Evolutionary conservation across 2,329 filamentous ascomycete species (phyloP).

Genomic region (Trichoderma sp.): DNA sequence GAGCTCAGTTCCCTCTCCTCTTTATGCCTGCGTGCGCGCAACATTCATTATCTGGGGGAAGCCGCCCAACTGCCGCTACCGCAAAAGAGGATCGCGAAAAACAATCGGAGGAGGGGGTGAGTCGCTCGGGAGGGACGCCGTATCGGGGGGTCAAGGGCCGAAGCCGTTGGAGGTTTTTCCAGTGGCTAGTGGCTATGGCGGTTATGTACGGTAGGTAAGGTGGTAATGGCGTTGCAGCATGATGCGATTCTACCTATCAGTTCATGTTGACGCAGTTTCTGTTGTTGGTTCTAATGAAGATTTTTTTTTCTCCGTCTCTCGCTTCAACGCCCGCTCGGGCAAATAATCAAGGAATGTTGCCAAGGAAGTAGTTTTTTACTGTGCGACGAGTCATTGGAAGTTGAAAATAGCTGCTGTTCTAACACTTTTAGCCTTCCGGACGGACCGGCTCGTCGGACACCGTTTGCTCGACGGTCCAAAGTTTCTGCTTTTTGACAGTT

Average conservation of each 20-base stretch:
- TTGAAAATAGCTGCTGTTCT: not conserved
- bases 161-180: not conserved
- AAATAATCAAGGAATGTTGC: not conserved
- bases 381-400: not conserved
- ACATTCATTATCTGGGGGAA: not conserved
- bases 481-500: not conserved
- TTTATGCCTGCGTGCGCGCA: not conserved
- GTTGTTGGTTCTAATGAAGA: not conserved
- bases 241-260: not conserved
- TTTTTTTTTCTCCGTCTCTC: not conserved
- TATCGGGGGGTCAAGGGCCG: not conserved
- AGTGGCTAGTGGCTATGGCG: not conserved
- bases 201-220: not conserved
- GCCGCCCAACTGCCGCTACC: constrained; percentile 1
- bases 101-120: not conserved
- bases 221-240: not conserved
- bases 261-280: not conserved
- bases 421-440: constrained; percentile 2
- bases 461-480: not conserved
- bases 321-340: not conserved
- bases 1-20: not conserved
- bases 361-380: not conserved
- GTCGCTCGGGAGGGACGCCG: not conserved
- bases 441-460: constrained; percentile 12
- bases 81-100: not conserved